Evolutionary conservation across 2,329 filamentous ascomycete species (phyloP).

Genomic region (Nothophaeocryptopus gaeumannii): DNA sequence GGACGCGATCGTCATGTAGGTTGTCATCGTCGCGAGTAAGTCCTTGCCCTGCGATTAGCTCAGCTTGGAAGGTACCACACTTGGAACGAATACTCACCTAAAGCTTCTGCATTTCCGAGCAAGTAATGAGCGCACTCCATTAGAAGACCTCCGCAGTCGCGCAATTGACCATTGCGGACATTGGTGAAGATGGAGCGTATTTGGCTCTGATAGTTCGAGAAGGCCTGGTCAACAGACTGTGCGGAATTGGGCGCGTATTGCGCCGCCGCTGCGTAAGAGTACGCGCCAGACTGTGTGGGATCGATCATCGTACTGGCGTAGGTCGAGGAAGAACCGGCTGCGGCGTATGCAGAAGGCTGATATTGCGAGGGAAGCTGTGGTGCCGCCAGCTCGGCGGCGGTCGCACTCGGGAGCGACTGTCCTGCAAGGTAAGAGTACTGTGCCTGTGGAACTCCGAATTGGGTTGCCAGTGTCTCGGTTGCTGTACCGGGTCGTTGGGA

Average conservation of each 20-base stretch:
- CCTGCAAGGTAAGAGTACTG: slow-evolving; percentile 66
- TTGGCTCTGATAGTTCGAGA: slow-evolving; percentile 58
- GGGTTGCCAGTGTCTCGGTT: slow-evolving; percentile 70
- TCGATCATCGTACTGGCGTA: slow-evolving; percentile 55
- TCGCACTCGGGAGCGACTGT: slow-evolving; percentile 58
- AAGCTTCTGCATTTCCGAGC: slow-evolving; percentile 60
- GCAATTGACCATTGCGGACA: slow-evolving; percentile 61
- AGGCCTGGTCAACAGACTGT: slow-evolving; percentile 60
- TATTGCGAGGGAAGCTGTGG: slow-evolving; percentile 66
- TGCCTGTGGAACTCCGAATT: slow-evolving; percentile 63
- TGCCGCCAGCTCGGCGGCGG: slow-evolving; percentile 56
- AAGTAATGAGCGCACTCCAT: slow-evolving; percentile 65
- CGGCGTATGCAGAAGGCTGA: slow-evolving; percentile 59
- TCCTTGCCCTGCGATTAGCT: slow-evolving; percentile 52
- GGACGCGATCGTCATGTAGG: slow-evolving; percentile 71
- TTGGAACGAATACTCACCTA: slow-evolving; percentile 56
- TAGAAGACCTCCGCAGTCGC: slow-evolving; percentile 58
- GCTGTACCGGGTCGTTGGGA: slow-evolving; percentile 71
- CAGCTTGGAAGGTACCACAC: slow-evolving; percentile 35
- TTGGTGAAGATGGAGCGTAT: slow-evolving; percentile 67
- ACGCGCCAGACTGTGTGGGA: slow-evolving; percentile 40
- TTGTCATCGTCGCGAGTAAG: slow-evolving; percentile 78
- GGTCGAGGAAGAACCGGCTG: slow-evolving; percentile 53
- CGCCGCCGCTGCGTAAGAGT: slow-evolving; percentile 22
- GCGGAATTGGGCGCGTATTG: slow-evolving; percentile 23